Base-by-base conservation (phyloP, 257 asterid species). In the Prunella vulgaris region DNA sequence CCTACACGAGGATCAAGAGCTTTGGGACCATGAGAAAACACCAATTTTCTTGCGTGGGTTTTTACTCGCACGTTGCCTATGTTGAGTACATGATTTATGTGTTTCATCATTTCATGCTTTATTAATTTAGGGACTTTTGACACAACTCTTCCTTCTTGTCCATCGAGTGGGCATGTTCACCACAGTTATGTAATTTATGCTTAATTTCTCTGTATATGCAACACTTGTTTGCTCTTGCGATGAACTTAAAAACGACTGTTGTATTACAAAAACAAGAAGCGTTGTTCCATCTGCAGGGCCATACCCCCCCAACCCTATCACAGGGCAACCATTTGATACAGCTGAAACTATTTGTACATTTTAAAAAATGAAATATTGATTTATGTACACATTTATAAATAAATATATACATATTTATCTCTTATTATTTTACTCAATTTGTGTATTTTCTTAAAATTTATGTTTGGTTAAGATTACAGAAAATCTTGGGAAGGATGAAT, bases 201-300 rank as follows among this genome's bases (percentile, higher is more conserved):
- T 70, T 18, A 13, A 20, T 71, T 64, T 68, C 42, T 6, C 18
- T 77, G 77, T 81, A 68, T 69, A 64, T 78, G 66, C 27, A 27
- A 68, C 53, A 57, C 60, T 37, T 59, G 67, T 17, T 70, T 37
- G 38, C 17, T 20, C 38, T 21, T 48, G 64, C 1, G 30, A 69
- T 25, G 44, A 69, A 40, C 18, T 56, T 22, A 54, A 22, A 54
- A 14, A 42, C 7, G 21, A 49, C 13, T 49, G 6, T 18, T 49
- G 5, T 44, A 44, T 44, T 5, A 13, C 17, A 44, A 12, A 3
- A 44, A 44, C 6, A 44, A 44, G 15, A 17, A 18, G 56, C 24
- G 17, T 49, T 49, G 10, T 44, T n/a, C 52, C 20, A 14, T 44
- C 52, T 44, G 20, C 52, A 44, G 1, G 28, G 28, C n/a, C n/a